Evolutionary conservation across 73 alveolate genomes (phyloP).

Genomic region (Durusdinium trenchii): DNA sequence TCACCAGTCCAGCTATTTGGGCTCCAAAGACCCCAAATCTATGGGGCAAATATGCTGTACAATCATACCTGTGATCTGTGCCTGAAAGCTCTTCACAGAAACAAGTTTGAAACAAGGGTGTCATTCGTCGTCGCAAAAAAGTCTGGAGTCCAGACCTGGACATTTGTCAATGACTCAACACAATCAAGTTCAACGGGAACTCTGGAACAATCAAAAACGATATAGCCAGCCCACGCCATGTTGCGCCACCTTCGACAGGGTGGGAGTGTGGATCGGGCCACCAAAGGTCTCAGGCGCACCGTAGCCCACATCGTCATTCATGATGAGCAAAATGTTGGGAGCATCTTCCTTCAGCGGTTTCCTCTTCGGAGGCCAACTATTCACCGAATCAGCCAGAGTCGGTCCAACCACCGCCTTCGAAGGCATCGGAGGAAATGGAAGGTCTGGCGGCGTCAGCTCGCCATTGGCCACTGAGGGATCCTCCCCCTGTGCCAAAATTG

Average conservation of each 20-base stretch:
- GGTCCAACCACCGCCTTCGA: constrained; percentile 47
- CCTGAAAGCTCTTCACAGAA: no score
- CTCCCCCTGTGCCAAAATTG: neutral
- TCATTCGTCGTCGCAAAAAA: no score
- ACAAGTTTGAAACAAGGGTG: no score
- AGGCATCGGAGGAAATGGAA: constrained; percentile 78
- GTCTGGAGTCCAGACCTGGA: no score
- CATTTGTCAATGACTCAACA: neutral
- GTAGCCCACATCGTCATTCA: constrained; percentile 88
- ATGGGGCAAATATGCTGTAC: no score
- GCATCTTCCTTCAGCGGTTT: constrained; percentile 18
- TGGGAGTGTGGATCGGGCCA: constrained; percentile 88
- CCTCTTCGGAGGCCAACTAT: constrained; percentile 35
- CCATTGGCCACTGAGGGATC: constrained; percentile 41
- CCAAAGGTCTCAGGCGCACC: constrained; percentile 93
- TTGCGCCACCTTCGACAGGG: constrained; percentile 57
- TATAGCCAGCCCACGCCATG: constrained; percentile 9
- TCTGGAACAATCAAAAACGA: neutral
- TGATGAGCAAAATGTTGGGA: constrained; percentile 70
- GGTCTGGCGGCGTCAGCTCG: constrained; percentile 52
- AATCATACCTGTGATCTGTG: no score
- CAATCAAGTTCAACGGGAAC: neutral
- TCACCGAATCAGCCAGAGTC: constrained; percentile 28
- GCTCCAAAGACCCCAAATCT: no score
- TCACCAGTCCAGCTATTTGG: no score